Evolutionary conservation across 2,329 filamentous ascomycete species (phyloP), one percentile per base, ranked within the genome.

Genomic region (Diaporthe eres): DNA sequence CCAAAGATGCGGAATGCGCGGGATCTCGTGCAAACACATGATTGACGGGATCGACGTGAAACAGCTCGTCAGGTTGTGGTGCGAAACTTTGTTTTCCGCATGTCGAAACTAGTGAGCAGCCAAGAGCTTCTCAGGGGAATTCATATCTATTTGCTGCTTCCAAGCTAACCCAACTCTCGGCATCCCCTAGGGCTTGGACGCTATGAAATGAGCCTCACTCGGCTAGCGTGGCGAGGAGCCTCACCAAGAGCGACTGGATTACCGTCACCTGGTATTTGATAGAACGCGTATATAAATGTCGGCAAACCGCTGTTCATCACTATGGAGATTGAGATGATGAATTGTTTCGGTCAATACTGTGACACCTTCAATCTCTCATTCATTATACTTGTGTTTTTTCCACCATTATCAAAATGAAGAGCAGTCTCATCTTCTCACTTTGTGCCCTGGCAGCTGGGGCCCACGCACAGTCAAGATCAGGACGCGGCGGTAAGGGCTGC

Each of bases 1-100:
- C 28, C 22, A 39, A n/a, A 5, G 13, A 53, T 17, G 31, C 15
- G 31, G 65, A 68, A 4, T 22, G 9, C 25, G 7, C 47, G 22
- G 47, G 15, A 28, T 34, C 28, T 12, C n/a, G 31, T 39, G 22
- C 22, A 9, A 25, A 53, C 22, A 15, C 5, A 19, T 39, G 65
- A 53, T 68, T 68, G 47, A 68, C 15, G 47, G 47, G 65, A 39
- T 53, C 34, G 65, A 53, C 47, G 65, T 68, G 65, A 68, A 68
- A 68, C 65, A 39, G 47, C 31, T 37, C 6, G 65, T 53, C 31
- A 31, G 47, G n/a, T n/a, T 68, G 22, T 39, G 22, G 65, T 13
- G 31, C 65, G 65, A 68, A 68, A 68, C 65, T 53, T 68, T 68
- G 47, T 68, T 68, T 53, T 68, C 31, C 28, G 65, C 65, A 28